Base-by-base conservation (phyloP, 2,329 filamentous ascomycete species). In the Aspergillus caelatus region DNA sequence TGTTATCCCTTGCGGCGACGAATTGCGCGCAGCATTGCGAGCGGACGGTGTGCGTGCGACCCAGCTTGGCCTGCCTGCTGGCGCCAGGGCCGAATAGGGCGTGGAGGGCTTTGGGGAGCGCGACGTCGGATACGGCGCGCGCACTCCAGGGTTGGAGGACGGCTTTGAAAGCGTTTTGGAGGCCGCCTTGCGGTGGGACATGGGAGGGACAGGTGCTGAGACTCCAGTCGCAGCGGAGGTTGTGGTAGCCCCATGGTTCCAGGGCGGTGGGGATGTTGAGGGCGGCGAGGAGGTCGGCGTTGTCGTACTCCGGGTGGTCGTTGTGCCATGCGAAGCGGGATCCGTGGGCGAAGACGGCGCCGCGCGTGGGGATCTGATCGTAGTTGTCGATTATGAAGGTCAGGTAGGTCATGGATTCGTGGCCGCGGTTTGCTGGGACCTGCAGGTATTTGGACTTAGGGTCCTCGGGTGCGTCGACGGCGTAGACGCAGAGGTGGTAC, bases 11-110 rank as follows among this genome's bases (percentile, higher is more conserved):
- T 3, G 81, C 77, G 26, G 86, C 84, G 14, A 81, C 83, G 70
- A 86, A 87, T 65, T 86, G 85, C 12, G 84, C 85, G 74, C 84
- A 87, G 70, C 85, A 87, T 71, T 85, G 80, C 50, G 80, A 75
- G 61, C 81, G 70, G 65, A 84, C 41, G 62, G 81, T 70, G 79
- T 83, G 71, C 73, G 76, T 71, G 16, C 46, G 46, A 4, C 23
- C 11, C 10, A 50, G 46, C 23, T 48, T 48, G 21, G 45, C 26
- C 14, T 30, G 6, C 26, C 26, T 67, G 53, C 64, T 30, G 6
- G 70, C 66, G 16, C 75, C 67, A 64, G 68, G 74, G 21, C 75
- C 75, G 60, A 78, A 82, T 6, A 81, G 57, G 2, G 69, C 60
- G 8, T 64, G 71, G 9, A 81, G 65, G 9, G 78, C 78, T 6